Base-by-base conservation (phyloP, 495 filamentous ascomycete species). In the Neurospora sp. region DNA sequence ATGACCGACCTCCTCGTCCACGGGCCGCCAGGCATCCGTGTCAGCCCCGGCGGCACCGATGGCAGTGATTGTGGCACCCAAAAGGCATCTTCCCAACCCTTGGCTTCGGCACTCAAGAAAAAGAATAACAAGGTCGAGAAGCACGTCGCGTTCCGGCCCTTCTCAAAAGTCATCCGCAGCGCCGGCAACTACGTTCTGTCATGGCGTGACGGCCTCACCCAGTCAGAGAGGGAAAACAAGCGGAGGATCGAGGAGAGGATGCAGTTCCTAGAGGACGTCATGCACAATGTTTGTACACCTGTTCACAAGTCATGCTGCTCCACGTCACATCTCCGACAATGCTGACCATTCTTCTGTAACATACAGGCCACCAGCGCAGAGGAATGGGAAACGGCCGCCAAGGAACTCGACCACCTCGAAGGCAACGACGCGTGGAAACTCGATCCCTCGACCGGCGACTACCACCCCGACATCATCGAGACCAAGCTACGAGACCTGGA, bases 361-460 rank as follows among this genome's bases (percentile, higher is more conserved):
- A 41, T 39, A 12, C 76, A 91, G 90, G 90, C 92, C 23, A 85
- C 86, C 74, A 88, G 86, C 14, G 84, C 89, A 76, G 82, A 83
- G 38, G 88, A 92, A 74, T 94, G 92, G 91, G 82, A 88, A 74
- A 82, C 77, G 70, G 89, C 88, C 20, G 95, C 95, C 16, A 85
- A 82, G n/a, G 92, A 94, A 77, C 84, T 98, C 42, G 94, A 98
- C 80, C 78, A 84, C 5, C 82, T 97, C 44, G 94, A 97, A 80
- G 90, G 91, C 42, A 93, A 94, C 77, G 90, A 93, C 75, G 81
- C 83, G 9, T 98, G 94, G 94, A 98, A 97, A 78, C 77, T 81
- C 2, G 86, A 90, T n/a, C 78, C 73, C 9, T 78, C 75, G 18
- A 81, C 75, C 4, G 77, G 86, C 38, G 91, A 95, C 77, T 96